Base-by-base conservation (phyloP, 805 yeast genomes). In the Saccharomycopsis fodiens region DNA sequence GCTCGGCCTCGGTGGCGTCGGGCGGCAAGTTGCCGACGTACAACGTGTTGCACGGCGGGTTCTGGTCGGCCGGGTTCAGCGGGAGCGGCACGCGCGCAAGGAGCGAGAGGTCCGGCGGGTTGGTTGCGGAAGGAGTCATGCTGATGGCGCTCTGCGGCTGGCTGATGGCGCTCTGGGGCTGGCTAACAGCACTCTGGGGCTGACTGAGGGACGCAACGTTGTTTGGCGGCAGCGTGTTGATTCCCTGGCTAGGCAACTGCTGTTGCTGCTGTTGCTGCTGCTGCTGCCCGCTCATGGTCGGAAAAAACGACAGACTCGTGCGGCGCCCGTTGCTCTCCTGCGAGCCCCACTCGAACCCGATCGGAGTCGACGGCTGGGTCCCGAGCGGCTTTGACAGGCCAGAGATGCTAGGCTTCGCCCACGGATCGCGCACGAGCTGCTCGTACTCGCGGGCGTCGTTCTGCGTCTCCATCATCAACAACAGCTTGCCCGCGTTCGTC, bases 41-140 rank as follows among this genome's bases (percentile, higher is more conserved):
- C 46, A 93, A 69, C 0, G 98, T 93, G 62, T 93, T 93, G 67
- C 98, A 93, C 5, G 98, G 98, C 3, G 98, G 97, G 60, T 93
- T 93, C 65, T 93, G 98, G 64, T 93, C 98, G 2, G 98, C 97
- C 4, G 98, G 98, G 58, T 91, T 91, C 1, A 96, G 96, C 4
- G 94, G 95, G 3, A 91, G 88, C 12, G 93, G 94, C 25, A 85
- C 88, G 53, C 87, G 67, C 0, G 91, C 88, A 40, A 85, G 64
- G 39, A 84, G 66, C 0, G 88, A 80, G 52, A 84, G 68, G 59
- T 84, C 93, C 66, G 74, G 47, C 22, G 30, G 41, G 69, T 74
- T 51, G 72, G 64, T 3, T 67, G 70, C 38, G 66, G 49, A 46
- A 57, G 41, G 22, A 43, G 41, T 21, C 2, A 35, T 29, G 23